Evolutionary conservation across 2,329 filamentous ascomycete genomes (phyloP), one percentile per base, ranked within the genome.

Genomic region (Cordyceps sp.): DNA sequence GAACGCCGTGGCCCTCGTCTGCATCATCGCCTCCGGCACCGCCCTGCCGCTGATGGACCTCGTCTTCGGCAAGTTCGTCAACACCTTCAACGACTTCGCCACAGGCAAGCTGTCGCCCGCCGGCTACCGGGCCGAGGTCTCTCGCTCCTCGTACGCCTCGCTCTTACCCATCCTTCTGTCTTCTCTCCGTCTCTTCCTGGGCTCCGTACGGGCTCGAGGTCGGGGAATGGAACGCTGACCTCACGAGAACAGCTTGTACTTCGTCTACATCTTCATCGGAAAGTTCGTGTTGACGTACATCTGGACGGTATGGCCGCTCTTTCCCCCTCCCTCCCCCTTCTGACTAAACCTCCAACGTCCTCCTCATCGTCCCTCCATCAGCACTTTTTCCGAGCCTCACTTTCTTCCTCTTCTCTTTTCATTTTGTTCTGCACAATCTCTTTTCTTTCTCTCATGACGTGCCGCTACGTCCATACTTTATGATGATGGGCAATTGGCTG

Each of bases 41-140:
- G 42, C 50, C 10, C 40, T 69, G 6, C 69, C 68, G 0, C 41
- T 73, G 22, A 73, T 76, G 66, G 68, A 71, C 24, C 53, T 75
- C 25, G 55, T 74, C 6, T 70, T 74, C 45, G 69, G 69, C 40
- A 49, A 51, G 24, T 59, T 66, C 22, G 60, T 73, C 29, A 64
- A 65, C 7, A 53, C 61, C 8, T 74, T 76, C 41, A 69, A 62
- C 32, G 49, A 54, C n/a, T 77, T 73, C 44, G 66, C 66, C 34
- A 51, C 52, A 0, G 60, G 60, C 12, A 30, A 48, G 17, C 42
- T 59, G 8, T 54, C 57, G 3, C 54, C 62, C 15, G 53, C 52
- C 2, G 45, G 58, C 7, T 76, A 74, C 43, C 58, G 62, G 31
- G 42, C 51, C 3, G 46, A 60, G n/a, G 58, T 74, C 26, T 61